Percentiles rank a stretch among this genome's conserved stretches.
phyloP scores from a whole-genome alignment of 768 basidiomycete genomes.

The Mycena rosella region DNA sequence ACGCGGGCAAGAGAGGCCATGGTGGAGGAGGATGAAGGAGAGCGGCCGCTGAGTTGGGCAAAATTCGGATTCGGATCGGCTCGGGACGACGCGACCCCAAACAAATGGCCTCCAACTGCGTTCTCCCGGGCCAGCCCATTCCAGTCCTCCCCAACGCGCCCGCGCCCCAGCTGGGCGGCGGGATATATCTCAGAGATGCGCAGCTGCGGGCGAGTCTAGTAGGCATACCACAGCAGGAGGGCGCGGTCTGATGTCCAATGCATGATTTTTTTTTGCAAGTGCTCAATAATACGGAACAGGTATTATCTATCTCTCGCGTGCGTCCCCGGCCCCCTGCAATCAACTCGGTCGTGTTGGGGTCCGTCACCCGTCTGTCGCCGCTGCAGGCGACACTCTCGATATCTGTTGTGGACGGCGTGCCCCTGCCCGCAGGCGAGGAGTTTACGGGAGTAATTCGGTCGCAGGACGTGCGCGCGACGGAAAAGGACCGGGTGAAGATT shows the following conservation, averaged over 20 bases:
- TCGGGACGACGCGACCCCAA: conserved; percentile 1
- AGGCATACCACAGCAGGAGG: conserved; percentile 71
- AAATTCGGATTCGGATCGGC: conserved; percentile 3
- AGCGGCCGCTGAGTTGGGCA: conserved; percentile 39
- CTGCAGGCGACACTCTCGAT: conserved; percentile 87
- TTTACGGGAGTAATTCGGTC: conserved; percentile 89
- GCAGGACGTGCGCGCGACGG: conserved; percentile 91
- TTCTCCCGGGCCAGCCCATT: conserved; percentile 88
- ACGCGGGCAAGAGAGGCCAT: conserved; percentile 74
- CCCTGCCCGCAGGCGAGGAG: conserved; percentile 86
- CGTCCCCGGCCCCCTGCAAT: conserved; percentile 81
- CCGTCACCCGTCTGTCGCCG: conserved; percentile 86
- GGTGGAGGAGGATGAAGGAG: conserved; percentile 57
- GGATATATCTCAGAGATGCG: conserved; percentile 75
- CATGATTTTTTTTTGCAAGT: conserved; percentile 42
- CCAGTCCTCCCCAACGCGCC: conserved; percentile 64
- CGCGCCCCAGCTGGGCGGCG: conserved; percentile 69
- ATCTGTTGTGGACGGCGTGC: conserved; percentile 87
- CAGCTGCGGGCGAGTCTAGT: conserved; percentile 78
- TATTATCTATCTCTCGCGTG: conserved; percentile 61
- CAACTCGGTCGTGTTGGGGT: conserved; percentile 85
- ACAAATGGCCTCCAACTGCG: conserved; percentile 19
- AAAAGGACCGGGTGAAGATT: conserved; percentile 91
- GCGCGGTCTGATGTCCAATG: conserved; percentile 66
- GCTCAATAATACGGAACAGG: conserved; percentile 28